phyloP scores from a whole-genome alignment of 805 yeast species.

The Candida vaughaniae region DNA sequence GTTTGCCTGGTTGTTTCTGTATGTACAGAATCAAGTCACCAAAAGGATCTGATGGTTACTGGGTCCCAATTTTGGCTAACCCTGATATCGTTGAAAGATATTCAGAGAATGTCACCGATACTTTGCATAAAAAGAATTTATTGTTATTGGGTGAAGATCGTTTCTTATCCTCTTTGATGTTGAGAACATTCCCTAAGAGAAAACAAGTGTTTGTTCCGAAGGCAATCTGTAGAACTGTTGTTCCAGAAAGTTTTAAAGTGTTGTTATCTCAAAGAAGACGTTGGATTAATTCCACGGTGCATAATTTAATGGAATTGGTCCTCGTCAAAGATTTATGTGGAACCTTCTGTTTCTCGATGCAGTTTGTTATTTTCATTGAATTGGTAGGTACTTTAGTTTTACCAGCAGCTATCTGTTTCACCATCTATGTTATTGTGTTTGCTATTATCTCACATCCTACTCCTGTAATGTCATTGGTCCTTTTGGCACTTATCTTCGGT shows the following conservation, averaged over 20 bases:
- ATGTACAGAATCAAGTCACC: conserved; percentile 91
- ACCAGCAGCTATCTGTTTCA: conserved; percentile 84
- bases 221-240: conserved; percentile 89
- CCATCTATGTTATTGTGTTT: conserved; percentile 70
- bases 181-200: conserved; percentile 85
- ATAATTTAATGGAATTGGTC: conserved; percentile 84
- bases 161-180: conserved; percentile 79
- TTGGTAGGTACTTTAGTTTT: conserved; percentile 83
- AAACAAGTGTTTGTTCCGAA: conserved; percentile 84
- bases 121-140: conserved; percentile 83
- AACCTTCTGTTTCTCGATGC: conserved; percentile 93
- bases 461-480: conserved; percentile 71
- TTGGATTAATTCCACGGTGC: conserved; percentile 95
- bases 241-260: conserved; percentile 78
- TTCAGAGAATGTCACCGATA: conserved; percentile 79
- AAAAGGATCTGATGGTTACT: conserved; percentile 63
- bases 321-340: conserved; percentile 88
- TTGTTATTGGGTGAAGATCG: conserved; percentile 89
- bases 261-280: conserved; percentile 90
- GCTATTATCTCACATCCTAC: conserved; percentile 74
- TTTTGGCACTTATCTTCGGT: conserved; percentile 79
- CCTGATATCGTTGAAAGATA: conserved; percentile 93
- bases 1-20: conserved; percentile 94
- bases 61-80: conserved; percentile 93
- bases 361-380: conserved; percentile 81